These are phyloP conservation scores for Herpetospermum pedunculosum DNA, from an alignment of 306 rosid genomes.

Conservation along the genomic window DNA sequence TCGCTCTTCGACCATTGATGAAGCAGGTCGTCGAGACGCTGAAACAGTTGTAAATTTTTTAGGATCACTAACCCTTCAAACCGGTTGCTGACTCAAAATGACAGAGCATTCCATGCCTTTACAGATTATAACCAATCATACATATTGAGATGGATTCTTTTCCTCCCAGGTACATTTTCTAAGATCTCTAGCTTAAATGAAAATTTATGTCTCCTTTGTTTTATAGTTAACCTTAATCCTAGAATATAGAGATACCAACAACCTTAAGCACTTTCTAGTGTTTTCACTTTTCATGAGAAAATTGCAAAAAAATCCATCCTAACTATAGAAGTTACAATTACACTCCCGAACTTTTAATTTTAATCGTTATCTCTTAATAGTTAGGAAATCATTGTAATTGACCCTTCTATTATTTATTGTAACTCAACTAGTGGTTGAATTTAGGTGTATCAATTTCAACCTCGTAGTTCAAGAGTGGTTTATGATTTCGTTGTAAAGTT, in stretches of 20 bases:
- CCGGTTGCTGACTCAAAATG: not conserved
- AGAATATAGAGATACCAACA: not conserved
- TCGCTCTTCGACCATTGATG: slow-evolving; percentile 9
- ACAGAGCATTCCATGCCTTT: not conserved
- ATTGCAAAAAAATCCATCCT: not conserved
- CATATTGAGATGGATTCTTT: slow-evolving; percentile 1
- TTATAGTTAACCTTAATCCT: not conserved
- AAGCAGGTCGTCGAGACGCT: slow-evolving; percentile 12
- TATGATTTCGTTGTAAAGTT: too few relatives aligned
- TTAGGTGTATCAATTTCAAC: not conserved
- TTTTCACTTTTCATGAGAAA: not conserved
- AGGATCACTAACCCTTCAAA: slow-evolving; percentile 1
- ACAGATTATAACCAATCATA: not conserved
- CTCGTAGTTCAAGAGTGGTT: not conserved
- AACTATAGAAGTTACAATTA: not conserved
- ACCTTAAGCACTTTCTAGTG: not conserved
- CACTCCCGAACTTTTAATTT: not conserved
- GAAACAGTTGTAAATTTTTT: slow-evolving; percentile 6
- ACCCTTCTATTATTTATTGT: too few relatives aligned
- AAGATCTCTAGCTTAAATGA: not conserved
- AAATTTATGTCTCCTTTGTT: not conserved
- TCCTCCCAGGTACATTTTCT: not conserved
- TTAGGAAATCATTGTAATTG: not conserved
- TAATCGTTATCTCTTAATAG: not conserved
- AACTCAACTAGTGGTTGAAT: not conserved